These are phyloP conservation scores for Pelargonium myrrhifolium DNA, from an alignment of 441 rosid species.

Conservation along the genomic window DNA sequence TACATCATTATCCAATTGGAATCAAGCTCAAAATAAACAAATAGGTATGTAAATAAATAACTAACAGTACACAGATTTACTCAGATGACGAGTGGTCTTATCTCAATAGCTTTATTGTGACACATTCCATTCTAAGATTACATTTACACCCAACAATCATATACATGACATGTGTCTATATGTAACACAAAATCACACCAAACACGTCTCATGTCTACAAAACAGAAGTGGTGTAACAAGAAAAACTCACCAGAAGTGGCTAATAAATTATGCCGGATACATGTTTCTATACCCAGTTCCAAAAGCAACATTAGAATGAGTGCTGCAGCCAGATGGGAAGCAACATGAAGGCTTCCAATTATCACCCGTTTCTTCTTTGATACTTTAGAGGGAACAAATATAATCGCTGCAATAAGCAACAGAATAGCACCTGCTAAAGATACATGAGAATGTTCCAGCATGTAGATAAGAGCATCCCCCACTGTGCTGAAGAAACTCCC, in stretches of 20 bases:
- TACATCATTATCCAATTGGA: background rate
- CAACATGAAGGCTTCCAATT: conserved; percentile 83
- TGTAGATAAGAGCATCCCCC: conserved; percentile 55
- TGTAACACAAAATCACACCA: background rate
- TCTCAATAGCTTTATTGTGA: background rate
- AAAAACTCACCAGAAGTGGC: conserved; percentile 75
- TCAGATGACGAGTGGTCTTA: background rate
- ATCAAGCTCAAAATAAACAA: background rate
- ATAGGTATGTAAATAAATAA: background rate
- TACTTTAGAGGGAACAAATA: conserved; percentile 81
- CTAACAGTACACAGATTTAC: background rate
- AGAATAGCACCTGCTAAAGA: conserved; percentile 67
- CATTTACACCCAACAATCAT: background rate
- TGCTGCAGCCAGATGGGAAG: conserved; percentile 82
- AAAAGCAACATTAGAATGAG: conserved; percentile 82
- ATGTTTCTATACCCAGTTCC: conserved; percentile 87
- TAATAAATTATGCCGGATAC: conserved; percentile 77
- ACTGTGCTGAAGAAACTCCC: conserved; percentile 73
- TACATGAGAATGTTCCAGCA: conserved; percentile 70
- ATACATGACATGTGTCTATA: background rate
- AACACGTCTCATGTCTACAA: background rate
- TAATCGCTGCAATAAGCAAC: conserved; percentile 55
- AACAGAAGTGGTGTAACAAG: conserved; percentile 4
- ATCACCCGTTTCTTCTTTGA: conserved; percentile 69
- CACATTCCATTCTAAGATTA: background rate